These are phyloP conservation scores for Penicillium samsonianum DNA, from an alignment of 495 filamentous ascomycete species.

Conservation along the genomic window DNA sequence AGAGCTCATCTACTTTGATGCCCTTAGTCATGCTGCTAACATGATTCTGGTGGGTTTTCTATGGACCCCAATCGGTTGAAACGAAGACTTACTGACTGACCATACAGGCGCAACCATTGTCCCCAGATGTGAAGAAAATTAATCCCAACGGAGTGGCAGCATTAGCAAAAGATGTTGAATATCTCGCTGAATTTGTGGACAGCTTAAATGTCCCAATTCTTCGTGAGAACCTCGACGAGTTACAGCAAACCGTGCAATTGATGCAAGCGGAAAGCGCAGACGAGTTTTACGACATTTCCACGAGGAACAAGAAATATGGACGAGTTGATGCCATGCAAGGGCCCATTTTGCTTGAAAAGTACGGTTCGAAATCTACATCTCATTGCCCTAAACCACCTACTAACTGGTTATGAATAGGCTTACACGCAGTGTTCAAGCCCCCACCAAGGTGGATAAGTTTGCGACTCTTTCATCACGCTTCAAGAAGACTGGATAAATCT, in stretches of 20 bases:
- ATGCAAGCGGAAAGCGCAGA: slow-evolving; percentile 88
- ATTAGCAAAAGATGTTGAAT: slow-evolving; percentile 77
- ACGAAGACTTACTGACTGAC: slow-evolving; percentile 15
- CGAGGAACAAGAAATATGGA: slow-evolving; percentile 86
- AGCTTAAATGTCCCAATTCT: slow-evolving; percentile 78
- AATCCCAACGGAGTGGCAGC: slow-evolving; percentile 81
- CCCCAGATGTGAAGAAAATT: slow-evolving; percentile 76
- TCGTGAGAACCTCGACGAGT: slow-evolving; percentile 82
- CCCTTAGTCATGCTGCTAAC: slow-evolving; percentile 83
- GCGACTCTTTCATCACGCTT: slow-evolving; percentile 70
- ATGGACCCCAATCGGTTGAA: not conserved
- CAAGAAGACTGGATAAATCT: slow-evolving; percentile 51
- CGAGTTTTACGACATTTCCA: slow-evolving; percentile 89
- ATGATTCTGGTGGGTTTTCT: slow-evolving; percentile 69
- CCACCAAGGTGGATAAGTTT: slow-evolving; percentile 61
- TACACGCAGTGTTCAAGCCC: slow-evolving; percentile 61
- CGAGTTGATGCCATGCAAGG: slow-evolving; percentile 89
- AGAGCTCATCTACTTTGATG: slow-evolving; percentile 96
- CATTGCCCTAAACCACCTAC: slow-evolving; percentile 17
- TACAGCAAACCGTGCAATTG: slow-evolving; percentile 85
- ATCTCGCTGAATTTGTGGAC: slow-evolving; percentile 82
- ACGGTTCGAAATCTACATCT: slow-evolving; percentile 23
- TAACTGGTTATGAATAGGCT: slow-evolving; percentile 55
- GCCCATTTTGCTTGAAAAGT: slow-evolving; percentile 86
- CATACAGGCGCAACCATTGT: slow-evolving; percentile 73